These are phyloP conservation scores for Pistacia atlantica DNA, from an alignment of 345 rosid genomes.

Conservation along the genomic window DNA sequence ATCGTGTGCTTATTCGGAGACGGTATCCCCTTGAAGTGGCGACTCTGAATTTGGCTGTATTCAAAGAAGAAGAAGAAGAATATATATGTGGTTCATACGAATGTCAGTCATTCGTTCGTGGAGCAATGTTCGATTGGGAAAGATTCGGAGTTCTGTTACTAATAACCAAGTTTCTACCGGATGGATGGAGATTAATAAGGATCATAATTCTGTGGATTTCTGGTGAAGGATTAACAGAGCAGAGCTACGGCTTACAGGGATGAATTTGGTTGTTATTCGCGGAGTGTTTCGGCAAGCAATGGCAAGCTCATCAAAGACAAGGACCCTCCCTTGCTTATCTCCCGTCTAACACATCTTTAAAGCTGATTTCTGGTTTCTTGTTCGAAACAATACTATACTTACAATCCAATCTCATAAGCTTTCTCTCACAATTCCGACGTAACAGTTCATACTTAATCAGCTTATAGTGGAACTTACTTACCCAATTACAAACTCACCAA, in stretches of 20 bases:
- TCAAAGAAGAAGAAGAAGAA: slow-evolving; percentile 9
- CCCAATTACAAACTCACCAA: too few species aligned
- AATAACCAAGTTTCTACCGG: slow-evolving; percentile 64
- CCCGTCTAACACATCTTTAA: not conserved
- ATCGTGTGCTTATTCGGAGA: slow-evolving; percentile 26
- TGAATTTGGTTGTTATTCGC: slow-evolving; percentile 49
- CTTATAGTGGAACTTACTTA: too few species aligned
- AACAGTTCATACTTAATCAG: too few species aligned
- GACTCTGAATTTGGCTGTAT: slow-evolving; percentile 46
- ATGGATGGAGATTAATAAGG: slow-evolving; percentile 77
- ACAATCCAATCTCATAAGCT: too few species aligned
- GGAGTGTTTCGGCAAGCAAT: slow-evolving; percentile 38
- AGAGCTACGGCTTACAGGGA: slow-evolving; percentile 49
- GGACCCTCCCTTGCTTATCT: slow-evolving; percentile 44
- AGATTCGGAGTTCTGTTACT: slow-evolving; percentile 18
- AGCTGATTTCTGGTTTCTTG: too few species aligned
- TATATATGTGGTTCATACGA: slow-evolving; percentile 48
- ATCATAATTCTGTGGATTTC: slow-evolving; percentile 54
- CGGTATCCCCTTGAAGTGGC: slow-evolving; percentile 57
- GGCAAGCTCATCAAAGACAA: slow-evolving; percentile 47
- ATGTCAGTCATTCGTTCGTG: slow-evolving; percentile 58
- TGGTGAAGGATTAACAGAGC: slow-evolving; percentile 54
- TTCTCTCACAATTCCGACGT: too few species aligned
- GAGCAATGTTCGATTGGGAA: slow-evolving; percentile 41
- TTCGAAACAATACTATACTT: too few species aligned